Evolutionary conservation across 2,329 filamentous ascomycete genomes (phyloP), one percentile per base, ranked within the genome.

Genomic region (Claviceps capensis): DNA sequence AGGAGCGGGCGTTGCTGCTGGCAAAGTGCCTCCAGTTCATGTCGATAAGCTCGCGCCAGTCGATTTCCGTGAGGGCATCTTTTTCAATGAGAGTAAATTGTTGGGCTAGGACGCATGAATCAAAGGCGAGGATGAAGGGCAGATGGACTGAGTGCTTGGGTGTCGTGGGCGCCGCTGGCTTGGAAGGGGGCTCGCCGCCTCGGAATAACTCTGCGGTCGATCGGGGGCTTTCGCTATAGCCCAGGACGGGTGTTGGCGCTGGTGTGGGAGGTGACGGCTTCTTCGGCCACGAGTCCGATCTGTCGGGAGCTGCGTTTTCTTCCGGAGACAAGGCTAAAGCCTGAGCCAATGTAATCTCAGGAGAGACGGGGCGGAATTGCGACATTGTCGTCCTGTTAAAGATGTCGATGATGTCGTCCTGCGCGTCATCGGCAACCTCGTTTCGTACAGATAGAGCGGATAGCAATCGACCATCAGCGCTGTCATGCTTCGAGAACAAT

Each of bases 31-130:
- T 88, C 86, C 87, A 91, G 49, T 80, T 80, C 75, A 93, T 83
- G 51, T 89, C 85, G 51, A 91, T 86, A 13, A 93, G 73, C 59
- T 93, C 87, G 63, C 86, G 88, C 87, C 87, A 93, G 67, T 91
- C 86, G 56, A 93, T 86, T 65, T 91, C 87, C 58, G 88, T 86
- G 22, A 93, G 72, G 1, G 86, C 87, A 62, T 91, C 87, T 64
- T 91, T 90, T 62, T 93, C 87, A 47, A 93, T 87, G 37, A 93
- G 75, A 0, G 86, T 91, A 58, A 93, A 87, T 60, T 93, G 87
- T 64, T 90, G 84, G 2, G 87, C 87, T 26, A 93, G 74, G 3
- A 84, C 72, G 58, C 88, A 82, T 5, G 87, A 88, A 60, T 89
- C 85, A 59, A 89, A 90, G 0, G 85, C 85, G 23, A 93, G 72